Percentiles rank a stretch among this genome's conserved stretches.
phyloP scores from a whole-genome alignment of 148 eudicot genomes.

The Spergularia bocconei region DNA sequence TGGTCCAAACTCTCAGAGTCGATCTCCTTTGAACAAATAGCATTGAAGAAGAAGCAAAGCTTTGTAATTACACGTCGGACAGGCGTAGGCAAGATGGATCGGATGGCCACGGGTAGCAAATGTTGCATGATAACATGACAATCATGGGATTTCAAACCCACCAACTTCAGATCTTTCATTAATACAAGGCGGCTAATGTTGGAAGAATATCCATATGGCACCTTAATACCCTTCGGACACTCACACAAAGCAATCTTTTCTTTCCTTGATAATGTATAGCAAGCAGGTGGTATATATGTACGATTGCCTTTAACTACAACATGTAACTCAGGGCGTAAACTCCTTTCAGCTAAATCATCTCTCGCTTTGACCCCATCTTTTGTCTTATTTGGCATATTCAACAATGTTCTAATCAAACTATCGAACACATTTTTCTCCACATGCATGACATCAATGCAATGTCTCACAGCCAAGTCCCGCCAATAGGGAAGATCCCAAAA shows the following conservation, averaged over 20 bases:
- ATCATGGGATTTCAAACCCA: slow-evolving; percentile 20
- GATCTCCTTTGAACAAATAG: neutral
- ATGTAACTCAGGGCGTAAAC: neutral
- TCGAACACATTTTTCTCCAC: slow-evolving; percentile 14
- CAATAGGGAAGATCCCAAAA: slow-evolving; percentile 15
- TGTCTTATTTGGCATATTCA: neutral
- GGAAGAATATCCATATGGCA: slow-evolving; percentile 14
- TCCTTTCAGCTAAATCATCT: neutral
- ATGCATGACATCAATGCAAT: slow-evolving; percentile 18
- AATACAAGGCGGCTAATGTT: neutral
- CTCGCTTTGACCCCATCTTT: neutral
- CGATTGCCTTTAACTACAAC: neutral
- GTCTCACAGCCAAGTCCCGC: slow-evolving; percentile 2
- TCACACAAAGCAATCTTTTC: neutral
- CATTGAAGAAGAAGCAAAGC: neutral
- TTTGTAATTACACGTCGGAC: slow-evolving; percentile 8
- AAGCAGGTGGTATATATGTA: neutral
- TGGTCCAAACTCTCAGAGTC: neutral
- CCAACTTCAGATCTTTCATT: neutral
- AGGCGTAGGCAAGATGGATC: slow-evolving; percentile 1
- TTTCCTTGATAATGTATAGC: neutral
- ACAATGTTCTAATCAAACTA: neutral
- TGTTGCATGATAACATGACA: slow-evolving; percentile 15
- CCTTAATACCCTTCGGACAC: slow-evolving; percentile 5
- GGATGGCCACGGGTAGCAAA: slow-evolving; percentile 5